These are phyloP conservation scores for Claviceps monticola DNA, from an alignment of 2,329 filamentous ascomycete genomes.

Conservation along the genomic window DNA sequence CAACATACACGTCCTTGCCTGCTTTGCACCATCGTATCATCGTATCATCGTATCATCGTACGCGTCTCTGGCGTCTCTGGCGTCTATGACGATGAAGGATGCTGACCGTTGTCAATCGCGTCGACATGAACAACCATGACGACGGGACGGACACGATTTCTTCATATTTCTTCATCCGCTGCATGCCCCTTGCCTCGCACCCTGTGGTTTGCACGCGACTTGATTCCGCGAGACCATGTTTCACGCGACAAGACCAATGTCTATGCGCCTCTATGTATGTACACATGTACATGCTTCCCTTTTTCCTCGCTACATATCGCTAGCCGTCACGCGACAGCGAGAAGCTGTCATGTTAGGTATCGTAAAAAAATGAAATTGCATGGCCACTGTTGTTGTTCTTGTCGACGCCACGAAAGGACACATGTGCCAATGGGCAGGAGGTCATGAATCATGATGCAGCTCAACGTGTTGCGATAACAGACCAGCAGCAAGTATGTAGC, in stretches of 20 bases:
- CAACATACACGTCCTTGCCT: background rate
- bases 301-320: background rate
- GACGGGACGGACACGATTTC: background rate
- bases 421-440: background rate
- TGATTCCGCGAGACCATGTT: too few species aligned
- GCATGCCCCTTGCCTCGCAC: background rate
- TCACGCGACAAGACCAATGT: too few species aligned
- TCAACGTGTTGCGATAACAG: too few species aligned
- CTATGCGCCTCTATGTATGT: background rate
- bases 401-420: background rate
- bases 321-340: too few species aligned
- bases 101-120: background rate
- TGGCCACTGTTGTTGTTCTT: background rate
- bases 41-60: background rate
- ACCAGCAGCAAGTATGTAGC: too few species aligned
- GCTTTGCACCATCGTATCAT: background rate
- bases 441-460: background rate
- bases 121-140: background rate
- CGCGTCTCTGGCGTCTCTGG: too few species aligned
- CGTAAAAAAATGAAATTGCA: too few species aligned
- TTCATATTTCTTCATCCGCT: background rate
- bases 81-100: background rate
- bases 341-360: too few species aligned
- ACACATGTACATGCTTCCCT: background rate
- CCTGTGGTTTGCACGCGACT: background rate